Base-by-base conservation (phyloP, 2,329 filamentous ascomycete species). In the Exophiala dermatitidis region DNA sequence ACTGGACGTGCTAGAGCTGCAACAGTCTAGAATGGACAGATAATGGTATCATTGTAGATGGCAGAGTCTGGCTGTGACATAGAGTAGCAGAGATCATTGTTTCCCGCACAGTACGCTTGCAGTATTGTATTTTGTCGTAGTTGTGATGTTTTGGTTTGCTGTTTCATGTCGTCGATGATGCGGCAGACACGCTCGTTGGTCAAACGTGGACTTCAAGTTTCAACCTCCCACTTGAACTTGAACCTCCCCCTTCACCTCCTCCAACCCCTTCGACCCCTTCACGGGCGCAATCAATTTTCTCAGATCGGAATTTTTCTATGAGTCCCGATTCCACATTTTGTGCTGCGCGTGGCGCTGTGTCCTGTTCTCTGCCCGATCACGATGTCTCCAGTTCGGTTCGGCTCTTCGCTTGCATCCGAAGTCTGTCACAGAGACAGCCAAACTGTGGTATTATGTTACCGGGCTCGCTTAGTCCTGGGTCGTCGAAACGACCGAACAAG, bases 221-320 rank as follows among this genome's bases (percentile, higher is more conserved):
- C 38, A 41, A 28, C 43, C 38, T 33, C 37, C 38, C 8, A 26
- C 32, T 51, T 12, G 38, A 37, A 45, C 10, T 28, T 45, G 43
- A 52, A 26, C 44, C 32, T 43, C 37, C 10, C n/a, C 3, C 50
- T n/a, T 38, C 30, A 28, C 34, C 29, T 29, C 42, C 32, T 53
- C 46, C 41, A 36, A 28, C 34, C 29, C 42, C 42, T 45, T 53
- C 46, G 42, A 36, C 50, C 50, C 50, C 54, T 57, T 57, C 54
- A 44, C 38, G 53, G 46, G 53, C 37, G 40, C 31, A 48, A 28
- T 37, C 32, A 57, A 53, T 50, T 42, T 57, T 46, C 37, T 34
- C 33, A 8, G n/a, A 41, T 12, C 10, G 12, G 30, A 41, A 9
- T 33, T 12, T 44, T 12, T 28, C 19, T 33, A 19, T 19, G 19